phyloP scores from a whole-genome alignment of 495 filamentous ascomycete genomes.

The Penicillium arizonense region DNA sequence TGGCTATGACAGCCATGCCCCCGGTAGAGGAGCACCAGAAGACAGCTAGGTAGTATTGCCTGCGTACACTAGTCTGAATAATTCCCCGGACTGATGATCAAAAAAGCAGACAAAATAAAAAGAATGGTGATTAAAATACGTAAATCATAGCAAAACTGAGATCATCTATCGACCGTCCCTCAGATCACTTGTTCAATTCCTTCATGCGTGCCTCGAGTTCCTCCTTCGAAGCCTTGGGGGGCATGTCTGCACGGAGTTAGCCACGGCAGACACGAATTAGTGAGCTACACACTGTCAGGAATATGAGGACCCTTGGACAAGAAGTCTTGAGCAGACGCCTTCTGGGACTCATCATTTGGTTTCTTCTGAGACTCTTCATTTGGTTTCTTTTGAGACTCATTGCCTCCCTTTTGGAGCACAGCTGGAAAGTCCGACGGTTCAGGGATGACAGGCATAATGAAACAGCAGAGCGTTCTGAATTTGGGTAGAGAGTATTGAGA shows the following conservation, averaged over 20 bases:
- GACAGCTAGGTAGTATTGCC: too few species aligned
- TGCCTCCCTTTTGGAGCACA: slow-evolving; percentile 20
- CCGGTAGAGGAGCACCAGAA: too few species aligned
- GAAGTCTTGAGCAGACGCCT: slow-evolving; percentile 35
- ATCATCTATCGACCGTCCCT: neutral
- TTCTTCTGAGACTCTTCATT: slow-evolving; percentile 26
- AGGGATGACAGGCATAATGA: slow-evolving; percentile 38
- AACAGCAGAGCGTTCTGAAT: neutral
- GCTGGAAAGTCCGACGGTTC: slow-evolving; percentile 26
- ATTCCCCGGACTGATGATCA: neutral
- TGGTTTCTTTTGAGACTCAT: slow-evolving; percentile 18
- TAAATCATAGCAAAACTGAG: neutral
- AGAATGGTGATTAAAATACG: neutral
- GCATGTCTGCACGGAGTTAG: slow-evolving; percentile 40
- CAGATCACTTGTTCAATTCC: slow-evolving; percentile 59
- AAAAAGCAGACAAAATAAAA: too few species aligned
- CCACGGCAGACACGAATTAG: neutral
- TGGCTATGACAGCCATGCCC: too few species aligned
- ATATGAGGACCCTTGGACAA: slow-evolving; percentile 47
- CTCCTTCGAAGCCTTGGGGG: slow-evolving; percentile 60
- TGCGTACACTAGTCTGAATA: neutral
- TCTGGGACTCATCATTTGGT: slow-evolving; percentile 8
- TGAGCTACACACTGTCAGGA: slow-evolving; percentile 35
- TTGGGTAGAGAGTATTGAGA: too few species aligned
- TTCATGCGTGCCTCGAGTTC: slow-evolving; percentile 62